Percentiles rank a stretch among this genome's conserved stretches.
Evolutionary conservation across 1,284 basidiomycete species (phyloP).

Genomic region (Tilletia walkeri): DNA sequence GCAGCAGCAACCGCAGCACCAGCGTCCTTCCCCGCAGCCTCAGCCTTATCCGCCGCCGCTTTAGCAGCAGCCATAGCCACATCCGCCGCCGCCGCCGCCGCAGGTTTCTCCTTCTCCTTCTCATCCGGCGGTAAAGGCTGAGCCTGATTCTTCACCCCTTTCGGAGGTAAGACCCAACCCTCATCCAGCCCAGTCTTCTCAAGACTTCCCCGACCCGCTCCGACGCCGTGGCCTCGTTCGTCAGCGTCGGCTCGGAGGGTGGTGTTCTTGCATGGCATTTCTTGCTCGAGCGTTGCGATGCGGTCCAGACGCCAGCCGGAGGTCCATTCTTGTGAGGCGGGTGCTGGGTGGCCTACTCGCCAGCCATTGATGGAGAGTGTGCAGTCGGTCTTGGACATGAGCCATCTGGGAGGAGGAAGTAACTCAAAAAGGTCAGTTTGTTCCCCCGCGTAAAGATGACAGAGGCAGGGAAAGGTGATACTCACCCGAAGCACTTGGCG

Average conservation of each 20-base stretch:
- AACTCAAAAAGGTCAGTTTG: not conserved
- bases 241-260: slow-evolving; percentile 9
- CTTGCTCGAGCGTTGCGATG: slow-evolving; percentile 15
- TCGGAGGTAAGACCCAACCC: slow-evolving; percentile 10
- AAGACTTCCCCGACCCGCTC: slow-evolving; percentile 7
- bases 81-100: not conserved
- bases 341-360: slow-evolving; percentile 5
- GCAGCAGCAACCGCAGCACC: too few species aligned
- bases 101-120: not conserved
- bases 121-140: not conserved
- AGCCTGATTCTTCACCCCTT: not conserved
- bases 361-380: slow-evolving; percentile 12
- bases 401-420: not conserved
- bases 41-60: too few species aligned
- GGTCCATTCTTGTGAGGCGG: slow-evolving; percentile 6
- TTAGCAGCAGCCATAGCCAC: too few species aligned
- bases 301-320: slow-evolving; percentile 20
- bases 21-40: too few species aligned
- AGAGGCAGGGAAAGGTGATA: not conserved
- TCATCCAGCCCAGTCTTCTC: slow-evolving; percentile 11
- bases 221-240: slow-evolving; percentile 12
- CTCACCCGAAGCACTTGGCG: slow-evolving; percentile 19
- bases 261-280: slow-evolving; percentile 15
- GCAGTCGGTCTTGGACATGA: slow-evolving; percentile 15
- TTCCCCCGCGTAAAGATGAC: not conserved